Evolutionary conservation across 352 stramenopile genomes (phyloP), one percentile per base, ranked within the genome.

Genomic region (Thraustotheca clavata): DNA sequence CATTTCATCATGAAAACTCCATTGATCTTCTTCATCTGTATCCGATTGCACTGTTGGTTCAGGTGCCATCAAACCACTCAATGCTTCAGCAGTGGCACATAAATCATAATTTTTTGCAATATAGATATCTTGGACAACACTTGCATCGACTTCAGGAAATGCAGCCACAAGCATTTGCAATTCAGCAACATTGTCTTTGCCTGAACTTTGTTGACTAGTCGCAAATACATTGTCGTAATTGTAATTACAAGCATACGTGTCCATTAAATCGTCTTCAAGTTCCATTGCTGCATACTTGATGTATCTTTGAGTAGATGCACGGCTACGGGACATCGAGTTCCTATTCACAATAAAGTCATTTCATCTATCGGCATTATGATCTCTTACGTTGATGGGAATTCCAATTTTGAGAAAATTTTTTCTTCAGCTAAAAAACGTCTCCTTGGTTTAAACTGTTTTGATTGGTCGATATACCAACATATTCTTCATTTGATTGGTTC

Each of bases 71-170:
- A 65, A 41, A 24, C 57, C 57, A 35, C 57, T 65, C 0, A 65
- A 4, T 6, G 24, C 24, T 36, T 65, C 57, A 0, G 57, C 57
- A 11, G 57, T 65, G 36, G 40, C 38, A 26, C 57, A 65, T 6
- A 65, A 14, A 33, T 65, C 57, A 20, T 36, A 65, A 33, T 65
- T 65, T n/a, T 65, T 65, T 16, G 57, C 57, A n/a, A 52, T 54
- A 46, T 55, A 65, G 3, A 65, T 54, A 35, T 65, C 57, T 0
- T 65, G 57, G 11, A 65, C 39, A 20, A 65, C 43, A 16, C 18
- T 34, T 8, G 57, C 18, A 32, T 65, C 57, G 36, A 65, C 39
- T 18, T 65, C 57, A 6, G 57, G 57, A 27, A 65, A 65, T 16
- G 57, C 57, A 18, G n/a, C 55, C 24, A 65, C 46, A 33, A 65